A percentile compares a stretch with the other conserved stretches of the same genome.
Conservation (phyloP, 768 basidiomycete genomes). For the Asterophora lycoperdoides region DNA sequence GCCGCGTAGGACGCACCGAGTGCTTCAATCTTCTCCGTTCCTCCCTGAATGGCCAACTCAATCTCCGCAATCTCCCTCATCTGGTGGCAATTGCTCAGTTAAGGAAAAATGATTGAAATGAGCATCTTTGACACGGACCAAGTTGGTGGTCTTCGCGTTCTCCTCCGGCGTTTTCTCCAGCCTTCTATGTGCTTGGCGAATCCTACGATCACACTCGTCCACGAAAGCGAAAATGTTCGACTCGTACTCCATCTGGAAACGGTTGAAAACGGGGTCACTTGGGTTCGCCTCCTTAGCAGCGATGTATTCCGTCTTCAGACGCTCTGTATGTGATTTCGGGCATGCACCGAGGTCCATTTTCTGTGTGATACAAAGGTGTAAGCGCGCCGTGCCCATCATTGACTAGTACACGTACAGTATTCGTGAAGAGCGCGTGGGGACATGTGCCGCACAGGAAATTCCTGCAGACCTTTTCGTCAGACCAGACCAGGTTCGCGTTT, state of each 20-base stretch:
- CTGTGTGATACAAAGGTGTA: slow-evolving; percentile 35
- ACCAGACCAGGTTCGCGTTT: slow-evolving; percentile 89
- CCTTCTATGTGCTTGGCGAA: slow-evolving; percentile 88
- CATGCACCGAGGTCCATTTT: slow-evolving; percentile 99
- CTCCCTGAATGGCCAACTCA: slow-evolving; percentile 96
- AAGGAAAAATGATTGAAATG: background rate
- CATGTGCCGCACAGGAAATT: slow-evolving; percentile 99
- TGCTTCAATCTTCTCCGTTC: slow-evolving; percentile 96
- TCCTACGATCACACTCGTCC: slow-evolving; percentile 96
- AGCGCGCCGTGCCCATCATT: slow-evolving; percentile 1
- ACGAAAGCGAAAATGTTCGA: slow-evolving; percentile 93
- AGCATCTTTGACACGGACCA: slow-evolving; percentile 47
- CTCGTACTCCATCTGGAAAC: slow-evolving; percentile 95
- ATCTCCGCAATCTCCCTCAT: slow-evolving; percentile 99
- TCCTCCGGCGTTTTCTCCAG: slow-evolving; percentile 99
- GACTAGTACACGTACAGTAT: slow-evolving; percentile 65
- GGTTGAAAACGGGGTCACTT: slow-evolving; percentile 73
- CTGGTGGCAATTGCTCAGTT: slow-evolving; percentile 31
- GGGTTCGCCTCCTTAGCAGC: slow-evolving; percentile 74
- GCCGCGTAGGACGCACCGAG: slow-evolving; percentile 50
- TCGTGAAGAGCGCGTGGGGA: slow-evolving; percentile 95
- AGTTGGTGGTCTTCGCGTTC: slow-evolving; percentile 96
- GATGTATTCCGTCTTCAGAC: slow-evolving; percentile 86
- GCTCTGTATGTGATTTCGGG: slow-evolving; percentile 93
- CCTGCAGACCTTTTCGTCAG: slow-evolving; percentile 95